Evolutionary conservation across 495 filamentous ascomycete species (phyloP).

Genomic region (Penicillium crystallinum): DNA sequence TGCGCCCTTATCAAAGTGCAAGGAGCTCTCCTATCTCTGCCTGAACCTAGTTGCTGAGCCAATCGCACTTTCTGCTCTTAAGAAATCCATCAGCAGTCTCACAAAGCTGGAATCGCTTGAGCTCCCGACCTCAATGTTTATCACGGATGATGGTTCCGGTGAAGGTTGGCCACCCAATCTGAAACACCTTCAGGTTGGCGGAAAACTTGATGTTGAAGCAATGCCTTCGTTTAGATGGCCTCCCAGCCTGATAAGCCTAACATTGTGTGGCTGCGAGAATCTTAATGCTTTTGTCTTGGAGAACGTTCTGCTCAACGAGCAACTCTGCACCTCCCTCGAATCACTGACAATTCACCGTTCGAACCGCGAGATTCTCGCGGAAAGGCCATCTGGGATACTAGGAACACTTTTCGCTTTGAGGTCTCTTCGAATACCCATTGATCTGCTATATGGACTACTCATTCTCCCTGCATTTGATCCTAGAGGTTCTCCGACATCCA

Average conservation of each 20-base stretch:
- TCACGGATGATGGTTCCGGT: conserved; percentile 10
- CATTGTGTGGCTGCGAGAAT: conserved; percentile 24
- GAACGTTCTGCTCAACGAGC: neutral
- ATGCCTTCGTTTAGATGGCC: conserved; percentile 31
- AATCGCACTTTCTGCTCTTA: conserved; percentile 47
- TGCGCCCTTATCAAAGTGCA: conserved; percentile 59
- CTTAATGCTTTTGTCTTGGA: conserved; percentile 9
- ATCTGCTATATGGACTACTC: neutral
- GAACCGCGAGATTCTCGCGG: neutral
- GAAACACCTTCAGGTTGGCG: conserved; percentile 21
- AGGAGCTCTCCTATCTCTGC: conserved; percentile 49
- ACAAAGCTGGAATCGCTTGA: conserved; percentile 45
- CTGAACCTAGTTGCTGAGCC: conserved; percentile 54
- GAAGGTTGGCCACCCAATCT: conserved; percentile 27
- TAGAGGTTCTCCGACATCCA: neutral
- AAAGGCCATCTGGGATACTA: neutral
- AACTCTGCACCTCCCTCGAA: neutral
- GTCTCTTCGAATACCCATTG: conserved; percentile 4
- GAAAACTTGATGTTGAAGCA: conserved; percentile 15
- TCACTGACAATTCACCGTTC: neutral
- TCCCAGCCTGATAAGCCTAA: conserved; percentile 19
- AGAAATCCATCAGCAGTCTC: conserved; percentile 48
- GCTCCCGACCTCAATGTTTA: conserved; percentile 49
- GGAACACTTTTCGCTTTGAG: neutral
- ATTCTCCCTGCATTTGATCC: neutral